A percentile compares a stretch with the other conserved stretches of the same genome.
Conservation (phyloP, 2,329 filamentous ascomycete species). For the Aspergillus ruber region DNA sequence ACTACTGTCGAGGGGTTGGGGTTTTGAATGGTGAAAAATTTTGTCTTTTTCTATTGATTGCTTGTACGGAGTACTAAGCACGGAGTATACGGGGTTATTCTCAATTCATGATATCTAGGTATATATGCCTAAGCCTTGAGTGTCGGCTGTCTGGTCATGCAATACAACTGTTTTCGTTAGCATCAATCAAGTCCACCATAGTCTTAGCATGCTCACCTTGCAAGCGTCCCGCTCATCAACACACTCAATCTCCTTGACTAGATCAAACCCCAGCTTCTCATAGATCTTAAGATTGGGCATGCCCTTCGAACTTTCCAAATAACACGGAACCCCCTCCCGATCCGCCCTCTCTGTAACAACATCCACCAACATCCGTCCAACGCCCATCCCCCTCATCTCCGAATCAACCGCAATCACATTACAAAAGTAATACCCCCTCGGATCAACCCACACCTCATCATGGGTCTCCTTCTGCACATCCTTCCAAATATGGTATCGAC, state of each 20-base stretch:
- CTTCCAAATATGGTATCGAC: constrained; percentile 70
- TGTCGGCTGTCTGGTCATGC: constrained; percentile 15
- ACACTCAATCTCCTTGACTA: constrained; percentile 61
- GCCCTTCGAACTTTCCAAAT: constrained; percentile 63
- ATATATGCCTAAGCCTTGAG: constrained; percentile 8
- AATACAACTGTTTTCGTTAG: constrained; percentile 10
- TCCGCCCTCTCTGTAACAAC: constrained; percentile 59
- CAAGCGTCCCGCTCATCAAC: constrained; percentile 55
- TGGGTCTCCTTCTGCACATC: constrained; percentile 57
- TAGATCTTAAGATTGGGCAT: constrained; percentile 67
- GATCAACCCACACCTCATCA: constrained; percentile 57
- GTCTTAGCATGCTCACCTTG: too few relatives aligned
- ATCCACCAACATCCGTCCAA: constrained; percentile 60
- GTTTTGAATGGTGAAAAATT: not conserved
- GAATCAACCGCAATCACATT: constrained; percentile 67
- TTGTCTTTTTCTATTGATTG: not conserved
- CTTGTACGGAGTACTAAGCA: not conserved
- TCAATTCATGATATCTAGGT: not conserved
- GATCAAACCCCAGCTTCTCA: constrained; percentile 60
- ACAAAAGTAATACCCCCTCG: constrained; percentile 66
- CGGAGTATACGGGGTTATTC: not conserved
- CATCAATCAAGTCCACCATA: too few relatives aligned
- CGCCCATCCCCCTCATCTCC: constrained; percentile 58
- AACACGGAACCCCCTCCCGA: constrained; percentile 57
- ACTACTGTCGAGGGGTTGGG: not conserved